Base-by-base conservation (phyloP, 2,329 filamentous ascomycete species). In the Pseudogymnoascus sp. region DNA sequence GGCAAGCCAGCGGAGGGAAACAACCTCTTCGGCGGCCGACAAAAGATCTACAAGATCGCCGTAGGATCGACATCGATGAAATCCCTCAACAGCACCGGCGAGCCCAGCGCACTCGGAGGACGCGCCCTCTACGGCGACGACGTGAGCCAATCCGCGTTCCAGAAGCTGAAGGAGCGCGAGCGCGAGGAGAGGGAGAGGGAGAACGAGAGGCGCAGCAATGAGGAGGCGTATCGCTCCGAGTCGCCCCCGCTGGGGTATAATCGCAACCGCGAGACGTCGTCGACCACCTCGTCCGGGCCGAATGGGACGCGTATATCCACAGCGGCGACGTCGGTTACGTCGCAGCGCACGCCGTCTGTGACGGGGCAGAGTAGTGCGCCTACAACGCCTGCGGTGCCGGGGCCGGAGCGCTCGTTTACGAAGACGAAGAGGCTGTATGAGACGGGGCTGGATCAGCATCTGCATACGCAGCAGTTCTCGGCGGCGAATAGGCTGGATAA, bases 1-100 rank as follows among this genome's bases (percentile, higher is more conserved):
- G 81, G 89, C 6, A 88, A 93, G 69, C 92, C 91, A 0, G 87
- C 85, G 1, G 93, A 98, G 73, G 92, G 93, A 54, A 99, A 98
- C 73, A 89, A 90, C 69, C 77, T 99, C 64, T 99, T 99, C 76
- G 95, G 95, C 64, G 95, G 95, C 14, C 86, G 95, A 51, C 95
- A 98, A 75, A 98, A 98, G 78, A 88, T 98, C 39, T 98, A 96
- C 76, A 93, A 92, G 75, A 90, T 96, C 68, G 82, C 90, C 0
- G 80, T 79, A 25, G 75, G 75, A 19, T 73, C 73, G 13, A 73
- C 74, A 48, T 80, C 79, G 2, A 78, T 79, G 36, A 79, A 77
- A 69, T 70, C 76, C 68, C 70, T 76, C 63, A 66, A 69, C 11
- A 76, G 74, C 34, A 65, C 67, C 5, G 65, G 67, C 0, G 64